These are phyloP conservation scores for Vigna unguiculata DNA, from an alignment of 306 rosid genomes.

Conservation along the genomic window DNA sequence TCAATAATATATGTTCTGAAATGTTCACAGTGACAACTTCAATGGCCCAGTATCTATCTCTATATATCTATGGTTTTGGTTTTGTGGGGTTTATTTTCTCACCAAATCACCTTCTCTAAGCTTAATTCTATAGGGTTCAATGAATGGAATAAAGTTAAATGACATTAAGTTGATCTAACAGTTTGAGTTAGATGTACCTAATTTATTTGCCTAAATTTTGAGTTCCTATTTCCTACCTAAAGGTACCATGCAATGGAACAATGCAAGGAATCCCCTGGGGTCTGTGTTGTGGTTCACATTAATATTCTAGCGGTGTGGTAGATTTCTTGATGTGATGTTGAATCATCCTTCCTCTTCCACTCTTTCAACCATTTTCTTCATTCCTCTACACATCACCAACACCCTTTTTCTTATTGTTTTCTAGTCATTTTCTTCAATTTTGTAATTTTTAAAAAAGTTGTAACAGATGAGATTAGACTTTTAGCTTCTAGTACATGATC, in stretches of 20 bases:
- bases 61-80: slow-evolving; percentile 32
- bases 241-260: slow-evolving; percentile 25
- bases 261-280: slow-evolving; percentile 20
- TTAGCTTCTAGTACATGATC: not conserved
- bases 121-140: not conserved
- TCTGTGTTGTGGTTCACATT: slow-evolving; percentile 39
- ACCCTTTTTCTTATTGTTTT: not conserved
- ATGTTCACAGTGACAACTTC: slow-evolving; percentile 1
- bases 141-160: not conserved
- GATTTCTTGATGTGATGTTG: slow-evolving; percentile 47
- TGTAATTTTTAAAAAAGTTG: not conserved
- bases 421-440: not conserved
- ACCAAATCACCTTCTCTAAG: slow-evolving; percentile 13
- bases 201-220: slow-evolving; percentile 20
- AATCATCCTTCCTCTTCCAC: slow-evolving; percentile 37
- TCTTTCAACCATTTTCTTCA: slow-evolving; percentile 31
- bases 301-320: slow-evolving; percentile 37
- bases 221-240: slow-evolving; percentile 37
- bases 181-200: slow-evolving; percentile 38
- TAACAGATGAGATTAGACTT: not conserved
- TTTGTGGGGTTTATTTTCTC: slow-evolving; percentile 13
- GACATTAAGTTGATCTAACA: not conserved
- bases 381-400: slow-evolving; percentile 26
- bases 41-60: slow-evolving; percentile 20
- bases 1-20: slow-evolving; percentile 27